Conservation (phyloP, 305 asterid genomes). For the Solanum hybrid region DNA sequence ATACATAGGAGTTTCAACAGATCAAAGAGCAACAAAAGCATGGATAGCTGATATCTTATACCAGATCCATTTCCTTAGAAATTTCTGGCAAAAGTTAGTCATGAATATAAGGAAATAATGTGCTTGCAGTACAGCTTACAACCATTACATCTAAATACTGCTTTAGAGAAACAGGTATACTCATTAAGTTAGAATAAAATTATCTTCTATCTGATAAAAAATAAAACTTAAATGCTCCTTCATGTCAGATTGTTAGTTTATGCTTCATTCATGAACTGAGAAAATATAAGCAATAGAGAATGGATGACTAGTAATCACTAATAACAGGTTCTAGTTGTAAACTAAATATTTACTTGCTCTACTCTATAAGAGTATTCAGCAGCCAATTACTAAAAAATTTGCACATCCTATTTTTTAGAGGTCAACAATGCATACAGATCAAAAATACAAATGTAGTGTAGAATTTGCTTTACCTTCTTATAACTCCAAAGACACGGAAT, state of each 20-base stretch:
- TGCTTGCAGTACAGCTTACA: not conserved
- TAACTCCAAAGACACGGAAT: constrained; percentile 73
- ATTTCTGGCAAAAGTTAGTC: not conserved
- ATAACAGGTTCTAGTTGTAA: not conserved
- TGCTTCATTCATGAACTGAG: not conserved
- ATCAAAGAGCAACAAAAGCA: not conserved
- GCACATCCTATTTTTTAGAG: not conserved
- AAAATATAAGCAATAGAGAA: not conserved
- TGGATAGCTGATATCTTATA: not conserved
- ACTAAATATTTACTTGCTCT: not conserved
- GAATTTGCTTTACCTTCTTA: constrained; percentile 48
- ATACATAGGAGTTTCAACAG: not conserved
- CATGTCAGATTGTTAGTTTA: not conserved
- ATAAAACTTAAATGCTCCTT: not conserved
- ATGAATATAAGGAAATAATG: not conserved
- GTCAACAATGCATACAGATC: not conserved
- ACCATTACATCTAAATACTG: not conserved
- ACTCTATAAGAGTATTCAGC: not conserved
- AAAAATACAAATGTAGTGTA: not conserved
- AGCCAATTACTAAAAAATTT: not conserved
- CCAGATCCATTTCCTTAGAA: not conserved
- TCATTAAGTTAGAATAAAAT: not conserved
- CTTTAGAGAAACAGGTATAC: not conserved
- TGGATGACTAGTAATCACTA: not conserved
- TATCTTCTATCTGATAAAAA: not conserved